Base-by-base conservation (phyloP, 73 alveolate genomes). In the Uronychia binucleata region DNA sequence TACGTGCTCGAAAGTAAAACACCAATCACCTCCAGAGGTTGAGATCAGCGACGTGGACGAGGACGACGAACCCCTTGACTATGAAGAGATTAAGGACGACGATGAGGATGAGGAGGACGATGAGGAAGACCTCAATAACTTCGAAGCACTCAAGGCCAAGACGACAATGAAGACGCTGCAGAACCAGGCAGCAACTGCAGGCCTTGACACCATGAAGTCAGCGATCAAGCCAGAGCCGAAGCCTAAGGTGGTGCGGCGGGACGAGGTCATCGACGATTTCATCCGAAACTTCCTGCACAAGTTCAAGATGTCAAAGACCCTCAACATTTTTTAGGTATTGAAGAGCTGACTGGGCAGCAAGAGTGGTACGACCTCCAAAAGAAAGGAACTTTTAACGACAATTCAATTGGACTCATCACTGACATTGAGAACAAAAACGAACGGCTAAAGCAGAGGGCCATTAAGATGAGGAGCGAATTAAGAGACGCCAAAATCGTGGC, bases 251-350 rank as follows among this genome's bases (percentile, higher is more conserved):
- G 92, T 96, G 19, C 83, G 93, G 81, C 91, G 99, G 74, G 97
- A 92, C 31, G 99, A 96, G 80, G 99, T 97, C 26, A 98, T 98
- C 11, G 99, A 98, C 90, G 99, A 98, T 84, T 98, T 97, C 93
- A 96, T 98, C 88, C 90, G 99, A 74, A 98, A 98, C 94, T 98
- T 98, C 95, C 90, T 98, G 59, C 91, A 92, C 35, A 93, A 98
- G 88, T 93, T 95, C 91, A 89, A 91, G 30, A 97, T 98, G 99
- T 86, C 81, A 83, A 95, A 95, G 81, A 96, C 99, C 58, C 93
- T 98, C 77, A 99, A 98, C 78, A 97, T 94, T 29, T 97, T 97
- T 87, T 93, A 46, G 67, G 67, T 46, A 46, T 5, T 19, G 90
- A 79, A 94, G 86, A 29, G 88, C 74, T 76, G 87, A 81, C 46